Evolutionary conservation across 2,329 filamentous ascomycete genomes (phyloP), one percentile per base, ranked within the genome.

Genomic region (Pyrenochaeta sp.): DNA sequence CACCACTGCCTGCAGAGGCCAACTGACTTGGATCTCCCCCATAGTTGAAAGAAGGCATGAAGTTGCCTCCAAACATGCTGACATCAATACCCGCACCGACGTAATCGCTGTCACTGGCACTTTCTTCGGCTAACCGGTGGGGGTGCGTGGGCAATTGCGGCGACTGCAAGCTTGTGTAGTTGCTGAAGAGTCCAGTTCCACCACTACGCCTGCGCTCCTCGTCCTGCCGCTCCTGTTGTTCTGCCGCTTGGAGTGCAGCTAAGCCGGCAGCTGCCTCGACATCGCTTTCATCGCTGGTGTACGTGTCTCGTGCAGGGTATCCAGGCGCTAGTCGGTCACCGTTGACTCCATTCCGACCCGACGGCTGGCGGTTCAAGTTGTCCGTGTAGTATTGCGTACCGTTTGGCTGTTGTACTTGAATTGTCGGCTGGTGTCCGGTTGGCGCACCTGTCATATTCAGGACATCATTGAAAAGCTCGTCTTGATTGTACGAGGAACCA

Each of bases 241-340:
- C 90, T 4, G 90, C 91, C 73, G 92, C 84, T 45, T 85, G 85
- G 81, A 97, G 84, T 55, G 91, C 91, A 65, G 89, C 82, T 37
- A 95, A 75, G 11, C 94, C 93, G 48, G 90, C 90, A 26, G 88
- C 86, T 14, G 88, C 93, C 69, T 96, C 93, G 0, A 88, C 85
- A 64, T 97, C 93, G 63, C 90, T 95, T 35, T 95, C 90, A 41
- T 93, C 88, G 51, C 78, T 72, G 3, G 58, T 54, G 40, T 69
- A 71, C 7, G 51, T 58, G 4, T 65, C 59, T 28, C 59, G 58
- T 6, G 42, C 45, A 20, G 60, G 52, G n/a, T 40, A 74, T 6
- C 17, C 19, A 61, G 51, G 73, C 64, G 63, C 76, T 8, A 73
- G 64, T 49, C 75, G 74, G 30, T 59, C 53, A 3, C 77, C 79